phyloP scores from a whole-genome alignment of 2,329 filamentous ascomycete species.

The Seiridium unicorne region DNA sequence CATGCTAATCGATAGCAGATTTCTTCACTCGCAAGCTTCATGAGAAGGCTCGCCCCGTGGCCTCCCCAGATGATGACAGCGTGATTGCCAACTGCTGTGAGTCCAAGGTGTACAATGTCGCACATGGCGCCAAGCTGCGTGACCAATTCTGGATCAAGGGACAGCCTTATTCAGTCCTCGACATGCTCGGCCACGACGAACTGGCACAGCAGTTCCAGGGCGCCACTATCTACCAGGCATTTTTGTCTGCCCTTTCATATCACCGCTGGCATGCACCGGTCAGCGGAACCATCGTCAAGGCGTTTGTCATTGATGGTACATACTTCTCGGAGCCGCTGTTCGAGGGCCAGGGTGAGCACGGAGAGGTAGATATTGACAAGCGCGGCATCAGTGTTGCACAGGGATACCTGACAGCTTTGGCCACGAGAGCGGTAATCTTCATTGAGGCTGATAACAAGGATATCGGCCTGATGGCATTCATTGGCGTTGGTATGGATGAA shows the following conservation, averaged over 20 bases:
- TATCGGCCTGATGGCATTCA: conserved; percentile 68
- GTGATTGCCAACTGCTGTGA: conserved; percentile 58
- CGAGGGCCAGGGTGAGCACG: conserved; percentile 32
- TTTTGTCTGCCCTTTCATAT: conserved; percentile 57
- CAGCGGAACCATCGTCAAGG: conserved; percentile 50
- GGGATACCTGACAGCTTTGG: conserved; percentile 66
- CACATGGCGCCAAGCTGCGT: conserved; percentile 38
- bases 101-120: conserved; percentile 43
- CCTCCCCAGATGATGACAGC: conserved; percentile 41
- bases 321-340: conserved; percentile 59
- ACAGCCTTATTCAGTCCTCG: conserved; percentile 53
- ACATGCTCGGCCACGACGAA: conserved; percentile 51
- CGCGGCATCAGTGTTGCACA: conserved; percentile 47
- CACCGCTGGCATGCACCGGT: conserved; percentile 63
- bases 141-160: conserved; percentile 60
- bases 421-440: conserved; percentile 68
- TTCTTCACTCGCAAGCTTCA: conserved; percentile 58
- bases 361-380: conserved; percentile 20
- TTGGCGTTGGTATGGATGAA: conserved; percentile 75
- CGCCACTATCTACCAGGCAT: conserved; percentile 60
- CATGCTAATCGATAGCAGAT: conserved; percentile 19
- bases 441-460: conserved; percentile 65
- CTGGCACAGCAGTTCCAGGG: conserved; percentile 46
- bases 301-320: conserved; percentile 50
- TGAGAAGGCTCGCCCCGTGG: conserved; percentile 45